Percentiles rank a stretch among this genome's conserved stretches.
Conservation (phyloP, 2,329 filamentous ascomycete genomes). For the Hypoxylon sp. region DNA sequence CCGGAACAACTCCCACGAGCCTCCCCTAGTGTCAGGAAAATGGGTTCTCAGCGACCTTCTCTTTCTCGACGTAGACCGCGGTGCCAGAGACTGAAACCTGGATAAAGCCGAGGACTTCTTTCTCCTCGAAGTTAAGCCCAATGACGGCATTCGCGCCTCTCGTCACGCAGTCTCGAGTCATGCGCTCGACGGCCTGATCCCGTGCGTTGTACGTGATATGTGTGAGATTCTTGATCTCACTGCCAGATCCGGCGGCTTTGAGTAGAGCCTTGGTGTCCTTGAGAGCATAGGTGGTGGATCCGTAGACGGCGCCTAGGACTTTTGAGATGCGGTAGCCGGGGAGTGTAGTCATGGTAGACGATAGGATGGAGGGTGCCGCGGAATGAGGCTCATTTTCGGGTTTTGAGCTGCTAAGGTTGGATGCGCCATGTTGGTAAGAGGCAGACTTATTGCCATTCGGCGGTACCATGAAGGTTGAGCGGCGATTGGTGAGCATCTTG, state of each 20-base stretch:
- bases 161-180: slow-evolving; percentile 37
- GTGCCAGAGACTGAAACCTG: slow-evolving; percentile 41
- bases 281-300: slow-evolving; percentile 36
- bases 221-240: slow-evolving; percentile 37
- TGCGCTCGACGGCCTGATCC: slow-evolving; percentile 38
- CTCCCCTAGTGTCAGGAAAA: slow-evolving; percentile 19
- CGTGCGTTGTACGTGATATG: slow-evolving; percentile 39
- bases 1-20: background rate
- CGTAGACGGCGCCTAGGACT: slow-evolving; percentile 39
- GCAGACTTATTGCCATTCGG: slow-evolving; percentile 16
- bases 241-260: slow-evolving; percentile 26
- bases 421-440: slow-evolving; percentile 3
- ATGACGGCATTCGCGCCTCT: slow-evolving; percentile 41
- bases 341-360: slow-evolving; percentile 35
- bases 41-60: slow-evolving; percentile 29
- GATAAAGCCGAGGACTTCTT: slow-evolving; percentile 38
- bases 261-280: slow-evolving; percentile 40
- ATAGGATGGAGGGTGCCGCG: slow-evolving; percentile 34
- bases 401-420: slow-evolving; percentile 20
- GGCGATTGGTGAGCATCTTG: slow-evolving; percentile 40
- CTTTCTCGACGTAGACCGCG: slow-evolving; percentile 41
- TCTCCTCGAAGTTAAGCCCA: slow-evolving; percentile 36
- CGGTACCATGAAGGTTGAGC: slow-evolving; percentile 35
- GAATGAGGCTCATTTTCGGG: slow-evolving; percentile 38
- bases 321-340: slow-evolving; percentile 37